A percentile compares a stretch with the other conserved stretches of the same genome.
Conservation (phyloP, 2,329 filamentous ascomycete genomes). For the Fusarium pseudocircinatum region DNA sequence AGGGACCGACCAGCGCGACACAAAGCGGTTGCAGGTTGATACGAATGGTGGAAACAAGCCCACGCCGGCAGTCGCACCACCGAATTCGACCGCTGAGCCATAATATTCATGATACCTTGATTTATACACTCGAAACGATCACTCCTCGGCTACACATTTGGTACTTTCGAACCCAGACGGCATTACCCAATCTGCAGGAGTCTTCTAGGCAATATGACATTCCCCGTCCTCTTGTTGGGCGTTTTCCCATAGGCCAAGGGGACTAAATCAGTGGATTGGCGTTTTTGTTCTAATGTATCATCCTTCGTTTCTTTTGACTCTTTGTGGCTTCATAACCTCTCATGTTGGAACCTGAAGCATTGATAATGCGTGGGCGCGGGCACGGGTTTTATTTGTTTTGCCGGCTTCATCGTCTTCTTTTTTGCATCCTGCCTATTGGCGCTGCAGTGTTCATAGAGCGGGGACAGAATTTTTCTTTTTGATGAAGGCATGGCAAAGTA, state of each 20-base stretch:
- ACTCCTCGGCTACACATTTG: background rate
- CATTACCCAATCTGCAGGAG: constrained; percentile 8
- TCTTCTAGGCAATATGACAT: background rate
- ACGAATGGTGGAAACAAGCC: constrained; percentile 34
- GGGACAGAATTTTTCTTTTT: background rate
- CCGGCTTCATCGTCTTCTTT: constrained; percentile 16
- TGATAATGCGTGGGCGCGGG: background rate
- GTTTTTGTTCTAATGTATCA: constrained; percentile 18
- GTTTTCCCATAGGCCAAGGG: background rate
- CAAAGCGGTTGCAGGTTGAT: constrained; percentile 49
- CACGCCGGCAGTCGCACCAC: background rate
- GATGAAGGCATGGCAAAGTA: constrained; percentile 6
- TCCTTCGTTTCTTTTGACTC: background rate
- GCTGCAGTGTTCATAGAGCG: background rate
- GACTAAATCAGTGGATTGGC: background rate
- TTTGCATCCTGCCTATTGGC: constrained; percentile 3
- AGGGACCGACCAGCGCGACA: constrained; percentile 44
- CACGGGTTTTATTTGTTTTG: constrained; percentile 3
- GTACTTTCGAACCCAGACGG: background rate
- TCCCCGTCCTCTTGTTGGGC: constrained; percentile 4
- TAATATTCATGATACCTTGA: background rate
- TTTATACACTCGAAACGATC: background rate
- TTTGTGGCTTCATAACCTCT: background rate
- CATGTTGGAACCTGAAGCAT: background rate
- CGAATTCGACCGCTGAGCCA: constrained; percentile 22